Percentiles rank a stretch among this genome's conserved stretches.
These are phyloP conservation scores for Jamesozyma piceae DNA, from an alignment of 805 yeast species.

Conservation along the genomic window DNA sequence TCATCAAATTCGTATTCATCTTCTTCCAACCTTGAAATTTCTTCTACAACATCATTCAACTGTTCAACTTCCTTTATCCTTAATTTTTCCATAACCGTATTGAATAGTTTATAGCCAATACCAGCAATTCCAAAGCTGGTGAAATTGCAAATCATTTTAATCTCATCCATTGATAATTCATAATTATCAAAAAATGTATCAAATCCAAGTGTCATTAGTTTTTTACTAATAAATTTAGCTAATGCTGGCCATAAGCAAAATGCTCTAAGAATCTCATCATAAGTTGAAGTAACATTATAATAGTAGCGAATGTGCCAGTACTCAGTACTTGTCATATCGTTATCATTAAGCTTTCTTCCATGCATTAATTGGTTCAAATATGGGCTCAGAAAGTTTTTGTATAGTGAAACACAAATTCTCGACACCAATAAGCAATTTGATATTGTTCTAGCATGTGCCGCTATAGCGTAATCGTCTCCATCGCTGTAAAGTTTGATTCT, in stretches of 20 bases:
- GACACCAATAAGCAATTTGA: conserved; percentile 2
- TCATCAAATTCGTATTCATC: background rate
- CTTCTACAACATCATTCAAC: background rate
- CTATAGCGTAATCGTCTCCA: background rate
- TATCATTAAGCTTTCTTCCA: background rate
- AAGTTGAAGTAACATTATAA: conserved; percentile 4
- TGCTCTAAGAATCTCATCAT: conserved; percentile 12
- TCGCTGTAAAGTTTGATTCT: conserved; percentile 7
- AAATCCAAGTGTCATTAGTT: conserved; percentile 4
- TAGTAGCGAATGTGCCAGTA: background rate
- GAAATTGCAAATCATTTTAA: conserved; percentile 18
- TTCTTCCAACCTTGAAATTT: background rate
- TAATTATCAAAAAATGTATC: background rate
- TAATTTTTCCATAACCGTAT: conserved; percentile 3
- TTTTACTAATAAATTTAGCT: conserved; percentile 11
- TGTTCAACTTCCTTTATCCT: background rate
- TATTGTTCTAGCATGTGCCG: background rate
- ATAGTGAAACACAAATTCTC: background rate
- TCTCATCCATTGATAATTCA: conserved; percentile 13
- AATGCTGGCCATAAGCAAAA: conserved; percentile 15
- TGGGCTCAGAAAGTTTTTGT: background rate
- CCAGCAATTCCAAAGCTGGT: conserved; percentile 20
- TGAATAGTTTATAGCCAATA: conserved; percentile 10
- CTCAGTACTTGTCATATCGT: background rate
- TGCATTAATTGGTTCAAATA: background rate